Base-by-base conservation (phyloP, 306 rosid species). In the Luffa aegyptiaca region DNA sequence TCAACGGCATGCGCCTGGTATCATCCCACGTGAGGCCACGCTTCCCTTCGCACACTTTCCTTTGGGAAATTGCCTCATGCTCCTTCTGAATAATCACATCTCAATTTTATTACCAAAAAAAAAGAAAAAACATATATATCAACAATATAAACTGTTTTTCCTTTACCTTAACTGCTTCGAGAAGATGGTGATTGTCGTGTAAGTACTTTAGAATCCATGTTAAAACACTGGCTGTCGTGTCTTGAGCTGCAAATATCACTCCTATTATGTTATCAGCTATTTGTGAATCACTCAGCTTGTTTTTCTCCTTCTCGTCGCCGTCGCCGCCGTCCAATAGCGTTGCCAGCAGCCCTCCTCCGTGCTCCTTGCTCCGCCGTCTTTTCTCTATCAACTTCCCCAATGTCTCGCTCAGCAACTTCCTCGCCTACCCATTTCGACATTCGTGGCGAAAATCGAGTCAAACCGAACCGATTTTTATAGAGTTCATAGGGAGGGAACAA, bases 191-290 rank as follows among this genome's bases (percentile, higher is more conserved):
- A 75, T 94, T 84, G 64, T 94, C 98, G 78, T 89, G 94, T 75
- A 94, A 81, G 80, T 92, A 90, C 82, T 94, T 94, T 0, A 94
- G 83, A 79, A 88, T 59, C 98, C 98, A 94, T 11, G 98, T 92
- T 11, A 94, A 84, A 41, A 83, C 93, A 70, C 96, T 92, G 0
- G 98, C 98, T 6, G 98, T 94, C 31, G 98, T 94, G 39, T 94
- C 98, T 57, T 92, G 98, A 37, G 98, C 98, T 2, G 98, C 98
- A 84, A 94, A 94, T 17, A 94, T 92, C 0, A 94, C 94, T n/a
- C 98, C 98, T 37, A 94, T 90, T 26, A 94, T 83, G 77, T 94
- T 94, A 79, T 94, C 98, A 12, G 94, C 91, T 11, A 94, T 88
- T 70, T 94, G 98, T 81, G 96, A 82, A 68, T 90, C 93, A 75